These are phyloP conservation scores for Monosporascus sp. DNA, from an alignment of 2,329 filamentous ascomycete genomes.

Conservation along the genomic window DNA sequence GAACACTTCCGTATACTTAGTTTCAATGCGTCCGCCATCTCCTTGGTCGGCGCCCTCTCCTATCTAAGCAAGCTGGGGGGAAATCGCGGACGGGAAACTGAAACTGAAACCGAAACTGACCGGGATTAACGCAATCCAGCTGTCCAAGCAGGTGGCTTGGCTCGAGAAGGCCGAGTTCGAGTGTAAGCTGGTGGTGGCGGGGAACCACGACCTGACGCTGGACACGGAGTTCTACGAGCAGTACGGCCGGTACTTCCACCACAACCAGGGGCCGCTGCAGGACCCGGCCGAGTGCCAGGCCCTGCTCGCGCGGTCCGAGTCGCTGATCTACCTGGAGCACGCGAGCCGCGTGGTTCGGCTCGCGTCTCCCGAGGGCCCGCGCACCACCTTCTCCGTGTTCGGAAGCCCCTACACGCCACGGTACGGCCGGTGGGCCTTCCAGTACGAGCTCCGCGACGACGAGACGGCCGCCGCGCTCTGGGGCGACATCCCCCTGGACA, in stretches of 20 bases:
- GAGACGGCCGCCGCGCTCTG: constrained; percentile 38
- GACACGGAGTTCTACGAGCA: constrained; percentile 57
- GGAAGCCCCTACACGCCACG: constrained; percentile 63
- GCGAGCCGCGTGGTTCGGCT: constrained; percentile 49
- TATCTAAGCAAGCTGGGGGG: too few relatives aligned
- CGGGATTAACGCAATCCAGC: constrained; percentile 20
- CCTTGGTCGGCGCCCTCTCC: too few relatives aligned
- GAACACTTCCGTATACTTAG: too few relatives aligned
- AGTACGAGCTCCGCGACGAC: constrained; percentile 40
- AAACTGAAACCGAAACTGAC: background rate
- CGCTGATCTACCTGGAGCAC: constrained; percentile 58
- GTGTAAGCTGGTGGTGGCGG: constrained; percentile 65
- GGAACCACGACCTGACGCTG: constrained; percentile 72
- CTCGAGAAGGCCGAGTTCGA: constrained; percentile 63
- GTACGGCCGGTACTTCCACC: constrained; percentile 51
- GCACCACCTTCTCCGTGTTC: constrained; percentile 61
- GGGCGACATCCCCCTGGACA: constrained; percentile 54
- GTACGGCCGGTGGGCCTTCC: constrained; percentile 60
- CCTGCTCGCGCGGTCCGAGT: constrained; percentile 46
- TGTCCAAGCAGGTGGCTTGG: constrained; percentile 61
- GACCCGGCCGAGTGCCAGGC: constrained; percentile 47
- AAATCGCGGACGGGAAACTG: too few relatives aligned
- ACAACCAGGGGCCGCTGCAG: constrained; percentile 41
- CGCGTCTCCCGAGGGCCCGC: constrained; percentile 47
- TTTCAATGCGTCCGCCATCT: too few relatives aligned